Conservation (phyloP, 176 grass and related monocot genomes). For the Paspalum notatum region DNA sequence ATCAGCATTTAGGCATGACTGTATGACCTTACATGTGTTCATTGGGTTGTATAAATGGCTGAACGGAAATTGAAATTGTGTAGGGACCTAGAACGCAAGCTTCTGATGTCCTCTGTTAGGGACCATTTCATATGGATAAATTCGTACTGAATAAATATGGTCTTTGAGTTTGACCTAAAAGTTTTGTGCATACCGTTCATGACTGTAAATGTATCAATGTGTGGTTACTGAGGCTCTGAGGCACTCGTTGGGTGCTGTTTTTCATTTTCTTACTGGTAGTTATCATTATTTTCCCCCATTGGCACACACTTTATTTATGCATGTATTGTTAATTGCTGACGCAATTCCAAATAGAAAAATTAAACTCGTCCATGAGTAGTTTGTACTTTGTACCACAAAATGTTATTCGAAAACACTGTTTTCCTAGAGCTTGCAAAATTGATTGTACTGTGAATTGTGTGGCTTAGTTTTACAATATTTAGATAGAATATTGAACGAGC, state of each 20-base stretch:
- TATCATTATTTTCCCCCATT: not conserved
- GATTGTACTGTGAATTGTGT: too few relatives aligned
- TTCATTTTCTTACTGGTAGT: not conserved
- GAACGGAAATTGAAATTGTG: constrained; percentile 18
- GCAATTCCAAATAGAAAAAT: too few relatives aligned
- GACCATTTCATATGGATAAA: constrained; percentile 4
- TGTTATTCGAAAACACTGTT: not conserved
- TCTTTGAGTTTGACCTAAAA: not conserved
- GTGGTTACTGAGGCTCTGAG: not conserved
- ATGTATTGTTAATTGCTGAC: too few relatives aligned
- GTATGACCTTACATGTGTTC: constrained; percentile 21
- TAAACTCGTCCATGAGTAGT: not conserved
- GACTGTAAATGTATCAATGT: not conserved
- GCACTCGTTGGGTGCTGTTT: not conserved
- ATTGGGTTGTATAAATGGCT: not conserved
- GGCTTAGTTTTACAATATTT: too few relatives aligned
- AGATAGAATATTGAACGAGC: too few relatives aligned
- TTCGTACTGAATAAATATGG: constrained; percentile 8
- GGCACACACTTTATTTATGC: too few relatives aligned
- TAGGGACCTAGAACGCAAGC: not conserved
- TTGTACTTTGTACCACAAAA: not conserved
- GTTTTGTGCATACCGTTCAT: not conserved
- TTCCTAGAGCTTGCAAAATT: too few relatives aligned
- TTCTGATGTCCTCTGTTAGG: not conserved
- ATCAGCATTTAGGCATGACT: not conserved